These are phyloP conservation scores for Beta macrorhiza DNA, from an alignment of 179 eudicot species.

Conservation along the genomic window DNA sequence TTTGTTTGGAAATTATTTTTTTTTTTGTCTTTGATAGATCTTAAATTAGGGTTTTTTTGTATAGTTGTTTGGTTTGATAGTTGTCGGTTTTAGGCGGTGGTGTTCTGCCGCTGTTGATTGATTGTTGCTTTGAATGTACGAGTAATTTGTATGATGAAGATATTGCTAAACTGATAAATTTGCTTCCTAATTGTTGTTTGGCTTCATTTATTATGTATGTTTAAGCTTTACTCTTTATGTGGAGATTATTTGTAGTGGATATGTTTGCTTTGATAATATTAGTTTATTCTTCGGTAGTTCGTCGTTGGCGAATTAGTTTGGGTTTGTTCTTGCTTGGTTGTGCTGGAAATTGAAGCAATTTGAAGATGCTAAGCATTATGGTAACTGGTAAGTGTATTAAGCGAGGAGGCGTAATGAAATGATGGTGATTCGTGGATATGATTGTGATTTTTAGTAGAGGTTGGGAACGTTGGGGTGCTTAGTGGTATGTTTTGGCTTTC, in stretches of 20 bases:
- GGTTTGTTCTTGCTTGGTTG: neutral
- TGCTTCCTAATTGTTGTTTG: neutral
- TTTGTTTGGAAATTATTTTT: neutral
- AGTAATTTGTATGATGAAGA: no score
- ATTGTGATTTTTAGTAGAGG: neutral
- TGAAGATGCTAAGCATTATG: no score
- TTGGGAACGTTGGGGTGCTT: neutral
- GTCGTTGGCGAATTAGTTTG: neutral
- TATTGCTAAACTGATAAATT: no score
- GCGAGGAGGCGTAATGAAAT: neutral
- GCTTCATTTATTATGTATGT: neutral
- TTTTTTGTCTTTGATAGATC: neutral
- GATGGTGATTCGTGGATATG: neutral
- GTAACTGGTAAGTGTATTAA: neutral
- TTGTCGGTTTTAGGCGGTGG: slow-evolving; percentile 1
- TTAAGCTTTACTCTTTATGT: neutral
- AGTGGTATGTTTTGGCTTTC: neutral
- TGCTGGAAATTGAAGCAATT: neutral
- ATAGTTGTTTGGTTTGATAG: neutral
- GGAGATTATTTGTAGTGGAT: neutral
- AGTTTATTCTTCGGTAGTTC: neutral
- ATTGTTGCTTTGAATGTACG: neutral
- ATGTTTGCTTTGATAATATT: neutral
- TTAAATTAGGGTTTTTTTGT: neutral
- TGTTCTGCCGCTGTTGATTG: neutral